A percentile compares a stretch with the other conserved stretches of the same genome.
Evolutionary conservation across 495 filamentous ascomycete species (phyloP).

Genomic region (Neurospora tetraspora): DNA sequence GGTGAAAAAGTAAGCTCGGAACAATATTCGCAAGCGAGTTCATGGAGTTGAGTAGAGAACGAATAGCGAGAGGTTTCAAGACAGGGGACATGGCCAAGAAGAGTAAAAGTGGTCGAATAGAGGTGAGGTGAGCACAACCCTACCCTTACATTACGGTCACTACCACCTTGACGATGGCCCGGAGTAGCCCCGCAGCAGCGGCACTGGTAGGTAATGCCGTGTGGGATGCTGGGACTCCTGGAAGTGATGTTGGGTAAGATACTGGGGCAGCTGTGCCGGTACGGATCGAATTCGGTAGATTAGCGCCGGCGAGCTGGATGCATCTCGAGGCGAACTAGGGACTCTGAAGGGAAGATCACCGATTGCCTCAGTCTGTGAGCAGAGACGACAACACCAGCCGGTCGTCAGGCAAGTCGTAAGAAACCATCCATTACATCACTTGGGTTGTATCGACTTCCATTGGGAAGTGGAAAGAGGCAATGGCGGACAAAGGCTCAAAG

Average conservation of each 20-base stretch:
- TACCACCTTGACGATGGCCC: neutral
- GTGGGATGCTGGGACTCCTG: neutral
- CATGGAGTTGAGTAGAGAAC: neutral
- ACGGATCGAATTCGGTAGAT: neutral
- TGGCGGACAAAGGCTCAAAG: neutral
- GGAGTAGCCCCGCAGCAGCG: neutral
- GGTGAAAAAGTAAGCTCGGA: neutral
- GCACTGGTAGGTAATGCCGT: neutral
- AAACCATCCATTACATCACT: neutral
- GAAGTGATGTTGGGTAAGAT: neutral
- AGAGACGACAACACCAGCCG: neutral
- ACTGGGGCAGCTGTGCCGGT: neutral
- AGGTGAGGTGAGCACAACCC: neutral
- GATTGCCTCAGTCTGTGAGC: neutral
- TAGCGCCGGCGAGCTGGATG: neutral
- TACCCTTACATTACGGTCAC: neutral
- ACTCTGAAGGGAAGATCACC: neutral
- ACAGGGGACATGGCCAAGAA: neutral
- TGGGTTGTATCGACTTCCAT: neutral
- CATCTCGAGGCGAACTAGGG: neutral
- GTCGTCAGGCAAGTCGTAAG: neutral
- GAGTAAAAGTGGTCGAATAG: neutral
- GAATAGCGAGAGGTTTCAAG: neutral
- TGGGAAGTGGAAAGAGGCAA: neutral
- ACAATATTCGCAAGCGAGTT: neutral